Percentiles rank a stretch among this genome's conserved stretches.
These are phyloP conservation scores for Dothideomycetidae sp. DNA, from an alignment of 2,329 filamentous ascomycete genomes.

Conservation along the genomic window DNA sequence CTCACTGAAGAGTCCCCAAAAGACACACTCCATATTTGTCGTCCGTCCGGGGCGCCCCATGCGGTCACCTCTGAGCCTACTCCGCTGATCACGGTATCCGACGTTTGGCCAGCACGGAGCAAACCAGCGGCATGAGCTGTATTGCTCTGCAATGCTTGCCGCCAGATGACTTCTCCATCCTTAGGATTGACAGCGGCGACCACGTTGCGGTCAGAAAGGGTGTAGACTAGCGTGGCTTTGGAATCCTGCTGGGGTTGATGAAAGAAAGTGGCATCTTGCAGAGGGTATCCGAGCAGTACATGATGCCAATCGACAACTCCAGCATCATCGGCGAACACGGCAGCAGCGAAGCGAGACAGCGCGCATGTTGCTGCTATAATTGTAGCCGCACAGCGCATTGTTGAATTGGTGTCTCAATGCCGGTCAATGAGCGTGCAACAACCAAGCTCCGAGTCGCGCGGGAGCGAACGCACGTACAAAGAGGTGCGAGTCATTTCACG, in stretches of 20 bases:
- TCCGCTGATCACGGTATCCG: conserved; percentile 63
- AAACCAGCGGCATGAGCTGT: conserved; percentile 25
- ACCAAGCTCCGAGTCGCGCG: too few species aligned
- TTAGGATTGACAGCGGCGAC: conserved; percentile 81
- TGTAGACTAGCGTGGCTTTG: conserved; percentile 81
- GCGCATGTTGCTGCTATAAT: conserved; percentile 21
- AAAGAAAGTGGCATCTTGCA: conserved; percentile 81
- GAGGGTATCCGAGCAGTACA: conserved; percentile 70
- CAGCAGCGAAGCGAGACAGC: conserved; percentile 40
- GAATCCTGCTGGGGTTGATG: conserved; percentile 70
- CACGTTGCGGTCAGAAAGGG: conserved; percentile 69
- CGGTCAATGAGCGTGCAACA: not conserved
- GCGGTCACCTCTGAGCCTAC: conserved; percentile 55
- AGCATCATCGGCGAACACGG: conserved; percentile 82
- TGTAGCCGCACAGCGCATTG: conserved; percentile 10
- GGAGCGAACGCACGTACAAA: too few species aligned
- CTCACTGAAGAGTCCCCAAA: conserved; percentile 42
- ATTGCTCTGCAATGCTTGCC: conserved; percentile 51
- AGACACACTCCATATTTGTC: conserved; percentile 57
- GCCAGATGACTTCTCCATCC: conserved; percentile 73
- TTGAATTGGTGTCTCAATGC: not conserved
- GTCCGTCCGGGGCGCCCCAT: conserved; percentile 74
- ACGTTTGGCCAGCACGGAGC: conserved; percentile 61
- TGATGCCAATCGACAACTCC: conserved; percentile 88
- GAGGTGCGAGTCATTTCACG: too few species aligned